Base-by-base conservation (phyloP, 23 red algal genomes). In the Chondrus crispus region DNA sequence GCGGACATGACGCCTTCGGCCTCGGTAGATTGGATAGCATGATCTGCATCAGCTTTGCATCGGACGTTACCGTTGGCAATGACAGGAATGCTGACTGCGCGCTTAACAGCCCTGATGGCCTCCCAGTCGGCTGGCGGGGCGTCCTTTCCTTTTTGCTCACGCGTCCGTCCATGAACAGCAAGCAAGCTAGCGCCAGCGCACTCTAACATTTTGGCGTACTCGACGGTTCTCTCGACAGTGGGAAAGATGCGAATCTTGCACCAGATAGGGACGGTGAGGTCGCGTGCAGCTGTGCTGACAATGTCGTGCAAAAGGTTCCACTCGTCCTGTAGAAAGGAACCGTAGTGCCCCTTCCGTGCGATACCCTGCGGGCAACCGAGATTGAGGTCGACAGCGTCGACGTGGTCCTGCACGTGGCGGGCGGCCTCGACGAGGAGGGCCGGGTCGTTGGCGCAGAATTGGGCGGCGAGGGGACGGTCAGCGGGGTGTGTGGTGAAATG, bases 311-410 rank as follows among this genome's bases (percentile, higher is more conserved):
- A 75, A 2, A 96, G 69, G 6, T 62, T 49, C 86, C 94, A 91
- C 5, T 99, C 85, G 40, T 99, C 97, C 78, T 95, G 91, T 36
- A 99, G 74, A 81, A 96, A 99, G 1, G 97, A 84, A n/a, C 97
- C 97, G 62, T 99, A 99, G 11, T 84, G 74, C 11, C 97, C 97
- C 36, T 83, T 77, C 38, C 91, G 82, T 36, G 97, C 97, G 50
- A 99, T 99, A 26, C 93, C 85, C 84, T 99, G 97, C 46, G 97
- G 97, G 62, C 97, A 99, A 30, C 97, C 97, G 16, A 99, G 84
- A 49, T 99, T 99, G 10, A 99, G 70, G 45, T 99, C 97, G 0
- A 99, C 86, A 0, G 91, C 94, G 60, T 99, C 97, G 37, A 94
- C 91, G 5, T 84, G n/a, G 2, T 16, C 20, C 47, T 96, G 72